Evolutionary conservation across 2,329 filamentous ascomycete species (phyloP).

Genomic region (Incumbomyces lentus): DNA sequence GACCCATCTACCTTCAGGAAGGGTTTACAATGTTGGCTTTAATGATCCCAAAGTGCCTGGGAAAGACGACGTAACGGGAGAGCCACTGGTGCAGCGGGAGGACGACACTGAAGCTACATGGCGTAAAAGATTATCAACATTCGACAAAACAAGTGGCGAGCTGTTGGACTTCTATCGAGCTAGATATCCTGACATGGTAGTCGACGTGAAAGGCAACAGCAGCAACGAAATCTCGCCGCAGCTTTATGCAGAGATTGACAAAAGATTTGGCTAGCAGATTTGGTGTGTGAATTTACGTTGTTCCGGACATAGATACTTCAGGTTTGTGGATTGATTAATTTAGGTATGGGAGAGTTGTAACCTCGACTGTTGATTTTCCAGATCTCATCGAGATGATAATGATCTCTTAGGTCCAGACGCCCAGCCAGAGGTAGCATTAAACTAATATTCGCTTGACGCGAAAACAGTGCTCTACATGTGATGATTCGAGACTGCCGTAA

Average conservation of each 20-base stretch:
- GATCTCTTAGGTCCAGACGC: constrained; percentile 21
- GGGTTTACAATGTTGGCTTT: constrained; percentile 92
- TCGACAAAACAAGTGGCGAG: constrained; percentile 75
- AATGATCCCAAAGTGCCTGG: constrained; percentile 73
- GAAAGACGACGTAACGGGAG: constrained; percentile 82
- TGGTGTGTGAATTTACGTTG: constrained; percentile 9
- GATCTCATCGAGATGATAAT: constrained; percentile 23
- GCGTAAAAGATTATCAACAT: constrained; percentile 66
- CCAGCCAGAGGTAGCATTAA: constrained; percentile 21
- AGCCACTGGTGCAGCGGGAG: constrained; percentile 66
- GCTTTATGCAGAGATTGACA: constrained; percentile 71
- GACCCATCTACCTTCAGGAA: constrained; percentile 83
- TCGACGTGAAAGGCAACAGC: constrained; percentile 76
- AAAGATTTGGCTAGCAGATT: constrained; percentile 49
- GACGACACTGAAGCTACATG: constrained; percentile 87
- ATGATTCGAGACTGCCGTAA: constrained; percentile 16
- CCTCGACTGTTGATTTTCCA: constrained; percentile 23
- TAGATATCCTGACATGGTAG: constrained; percentile 58
- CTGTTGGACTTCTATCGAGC: constrained; percentile 81
- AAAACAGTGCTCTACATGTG: constrained; percentile 18
- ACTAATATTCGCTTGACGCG: constrained; percentile 12
- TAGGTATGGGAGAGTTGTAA: constrained; percentile 11
- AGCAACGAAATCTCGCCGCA: constrained; percentile 95
- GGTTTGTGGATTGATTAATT: neutral
- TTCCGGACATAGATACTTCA: neutral